Evolutionary conservation across 768 basidiomycete genomes (phyloP), one percentile per base, ranked within the genome.

Genomic region (Rhodosporidiobolus sp.): DNA sequence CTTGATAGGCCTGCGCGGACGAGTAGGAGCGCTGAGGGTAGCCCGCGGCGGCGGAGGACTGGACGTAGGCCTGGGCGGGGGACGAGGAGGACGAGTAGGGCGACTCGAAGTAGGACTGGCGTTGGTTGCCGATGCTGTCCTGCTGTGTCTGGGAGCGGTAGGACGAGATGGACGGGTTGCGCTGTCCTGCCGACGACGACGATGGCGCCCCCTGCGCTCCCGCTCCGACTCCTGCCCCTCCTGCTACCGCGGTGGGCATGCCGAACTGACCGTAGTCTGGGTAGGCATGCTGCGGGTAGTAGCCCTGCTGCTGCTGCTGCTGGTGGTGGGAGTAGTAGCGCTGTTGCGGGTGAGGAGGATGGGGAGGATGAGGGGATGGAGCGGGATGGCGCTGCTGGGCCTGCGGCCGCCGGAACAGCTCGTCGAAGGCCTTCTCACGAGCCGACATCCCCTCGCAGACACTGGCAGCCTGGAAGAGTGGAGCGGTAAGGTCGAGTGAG

Each of bases 211-310:
- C 5, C 53, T 65, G 53, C 49, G 63, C 20, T 26, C 48, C 53
- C 32, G 32, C 56, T 45, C n/a, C n/a, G n/a, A n/a, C n/a, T n/a
- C 17, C 35, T 32, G 60, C 34, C 55, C 45, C 46, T 30, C 26
- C 56, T 50, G 24, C 28, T 1, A 34, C 30, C 35, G 34, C 3
- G 17, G 28, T 45, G n/a, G 52, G 19, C 56, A 64, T 30, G 22
- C 69, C 69, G 30, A 70, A 70, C 60, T 66, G 70, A 6, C 54
- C 14, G 55, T 66, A 71, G 53, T 61, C 59, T 7, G 58, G 69
- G 30, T 66, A 61, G 11, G 62, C 55, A 1, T 63, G 66, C 14
- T 52, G 49, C 28, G 54, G 65, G 11, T 63, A 56, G 34, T 62
- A 54, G 32, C 46, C n/a, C 26, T 48, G 53, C 38, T 63, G 63